phyloP scores from a whole-genome alignment of 2,329 filamentous ascomycete species.

The Xylaria polymorpha region DNA sequence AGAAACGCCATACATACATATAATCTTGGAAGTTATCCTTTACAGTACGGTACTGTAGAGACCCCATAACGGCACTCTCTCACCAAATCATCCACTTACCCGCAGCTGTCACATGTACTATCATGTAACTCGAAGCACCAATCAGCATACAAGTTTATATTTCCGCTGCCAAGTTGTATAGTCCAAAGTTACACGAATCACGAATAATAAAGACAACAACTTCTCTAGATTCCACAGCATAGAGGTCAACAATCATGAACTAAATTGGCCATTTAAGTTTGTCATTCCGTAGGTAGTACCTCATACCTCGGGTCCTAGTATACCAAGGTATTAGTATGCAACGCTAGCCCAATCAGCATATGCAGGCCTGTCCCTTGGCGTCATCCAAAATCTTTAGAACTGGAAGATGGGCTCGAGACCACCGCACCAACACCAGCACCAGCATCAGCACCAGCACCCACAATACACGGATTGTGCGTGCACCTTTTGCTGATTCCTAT shows the following conservation, averaged over 20 bases:
- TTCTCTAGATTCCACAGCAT: neutral
- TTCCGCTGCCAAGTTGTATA: neutral
- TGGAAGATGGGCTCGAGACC: constrained; percentile 10
- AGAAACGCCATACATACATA: too few species aligned
- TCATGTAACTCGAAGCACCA: neutral
- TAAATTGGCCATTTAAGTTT: neutral
- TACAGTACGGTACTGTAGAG: too few species aligned
- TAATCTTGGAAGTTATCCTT: neutral
- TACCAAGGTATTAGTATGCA: neutral
- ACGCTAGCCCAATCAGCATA: constrained; percentile 29
- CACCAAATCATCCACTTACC: neutral
- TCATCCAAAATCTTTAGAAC: constrained; percentile 27
- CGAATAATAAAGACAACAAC: neutral
- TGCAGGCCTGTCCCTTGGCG: constrained; percentile 25
- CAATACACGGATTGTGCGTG: constrained; percentile 23
- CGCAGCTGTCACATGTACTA: neutral
- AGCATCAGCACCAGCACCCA: constrained; percentile 9
- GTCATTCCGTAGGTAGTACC: neutral
- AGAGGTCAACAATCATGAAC: neutral
- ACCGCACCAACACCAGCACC: neutral
- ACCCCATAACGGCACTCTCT: neutral
- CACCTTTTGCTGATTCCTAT: constrained; percentile 14
- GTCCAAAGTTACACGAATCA: neutral
- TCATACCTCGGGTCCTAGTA: neutral
- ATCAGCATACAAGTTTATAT: neutral